Conservation (phyloP, 768 basidiomycete genomes). For the Rhodotorula sphaerocarpa region DNA sequence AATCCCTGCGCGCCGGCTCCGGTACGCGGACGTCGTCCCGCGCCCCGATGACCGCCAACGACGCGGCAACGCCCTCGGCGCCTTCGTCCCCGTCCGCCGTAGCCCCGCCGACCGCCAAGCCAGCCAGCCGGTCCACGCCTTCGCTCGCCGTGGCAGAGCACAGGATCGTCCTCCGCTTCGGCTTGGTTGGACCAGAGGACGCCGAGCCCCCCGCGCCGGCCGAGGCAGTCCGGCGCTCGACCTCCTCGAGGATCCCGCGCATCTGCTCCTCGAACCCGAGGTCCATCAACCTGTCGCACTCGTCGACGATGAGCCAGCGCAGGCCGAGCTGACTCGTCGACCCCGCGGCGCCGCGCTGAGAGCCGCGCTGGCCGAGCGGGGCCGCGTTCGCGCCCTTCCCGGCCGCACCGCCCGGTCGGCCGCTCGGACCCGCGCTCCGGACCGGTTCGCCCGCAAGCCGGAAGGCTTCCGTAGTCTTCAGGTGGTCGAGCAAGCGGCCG, state of each 20-base stretch:
- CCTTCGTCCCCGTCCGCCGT: slow-evolving; percentile 9
- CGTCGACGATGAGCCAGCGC: slow-evolving; percentile 91
- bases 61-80: slow-evolving; percentile 4
- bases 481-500: slow-evolving; percentile 86
- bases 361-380: slow-evolving; percentile 13
- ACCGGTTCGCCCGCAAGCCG: slow-evolving; percentile 53
- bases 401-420: slow-evolving; percentile 9
- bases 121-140: slow-evolving; percentile 87
- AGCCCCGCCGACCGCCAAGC: slow-evolving; percentile 43
- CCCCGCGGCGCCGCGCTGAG: neutral
- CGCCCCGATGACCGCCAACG: slow-evolving; percentile 15
- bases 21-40: slow-evolving; percentile 2
- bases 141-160: slow-evolving; percentile 96
- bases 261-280: slow-evolving; percentile 96
- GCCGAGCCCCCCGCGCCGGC: neutral
- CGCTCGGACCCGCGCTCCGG: neutral
- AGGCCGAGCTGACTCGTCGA: slow-evolving; percentile 18
- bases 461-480: slow-evolving; percentile 89
- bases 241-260: slow-evolving; percentile 71
- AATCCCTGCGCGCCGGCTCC: slow-evolving; percentile 22
- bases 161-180: slow-evolving; percentile 63
- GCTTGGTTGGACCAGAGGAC: slow-evolving; percentile 11
- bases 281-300: slow-evolving; percentile 96
- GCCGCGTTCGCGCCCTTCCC: slow-evolving; percentile 19
- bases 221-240: slow-evolving; percentile 50